A percentile compares a stretch with the other conserved stretches of the same genome.
Evolutionary conservation across 2,329 filamentous ascomycete genomes (phyloP).

Genomic region (Chrysoporthe cubensis): DNA sequence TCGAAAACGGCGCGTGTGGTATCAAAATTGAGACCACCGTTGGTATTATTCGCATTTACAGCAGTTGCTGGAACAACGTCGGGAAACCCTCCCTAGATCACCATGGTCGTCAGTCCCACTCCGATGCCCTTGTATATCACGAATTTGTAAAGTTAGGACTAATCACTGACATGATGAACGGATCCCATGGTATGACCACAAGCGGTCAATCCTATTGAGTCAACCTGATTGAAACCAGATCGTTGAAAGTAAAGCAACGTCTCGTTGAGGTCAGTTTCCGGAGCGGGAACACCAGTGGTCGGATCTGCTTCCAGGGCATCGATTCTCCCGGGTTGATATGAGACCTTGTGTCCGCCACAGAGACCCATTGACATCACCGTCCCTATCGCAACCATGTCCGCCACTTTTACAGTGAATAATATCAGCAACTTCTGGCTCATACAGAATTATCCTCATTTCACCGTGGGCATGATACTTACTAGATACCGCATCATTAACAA

Average conservation of each 20-base stretch:
- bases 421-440: neutral
- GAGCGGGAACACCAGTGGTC: slow-evolving; percentile 36
- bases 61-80: no score
- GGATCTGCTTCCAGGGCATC: slow-evolving; percentile 35
- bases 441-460: no score
- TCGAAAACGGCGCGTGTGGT: no score
- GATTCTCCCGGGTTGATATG: slow-evolving; percentile 35
- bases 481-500: slow-evolving; percentile 36
- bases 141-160: no score
- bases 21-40: no score
- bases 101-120: slow-evolving; percentile 35
- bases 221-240: slow-evolving; percentile 34
- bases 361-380: slow-evolving; percentile 38
- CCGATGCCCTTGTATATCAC: no score
- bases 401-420: slow-evolving; percentile 29
- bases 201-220: slow-evolving; percentile 35
- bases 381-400: slow-evolving; percentile 36
- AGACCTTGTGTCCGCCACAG: slow-evolving; percentile 35
- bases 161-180: slow-evolving; percentile 33
- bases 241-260: slow-evolving; percentile 34
- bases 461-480: slow-evolving; percentile 29
- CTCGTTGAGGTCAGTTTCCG: slow-evolving; percentile 33
- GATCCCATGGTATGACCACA: slow-evolving; percentile 38
- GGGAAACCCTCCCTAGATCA: no score
- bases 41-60: no score